Base-by-base conservation (phyloP, 2,329 filamentous ascomycete genomes). In the Clarireedia sp. region DNA sequence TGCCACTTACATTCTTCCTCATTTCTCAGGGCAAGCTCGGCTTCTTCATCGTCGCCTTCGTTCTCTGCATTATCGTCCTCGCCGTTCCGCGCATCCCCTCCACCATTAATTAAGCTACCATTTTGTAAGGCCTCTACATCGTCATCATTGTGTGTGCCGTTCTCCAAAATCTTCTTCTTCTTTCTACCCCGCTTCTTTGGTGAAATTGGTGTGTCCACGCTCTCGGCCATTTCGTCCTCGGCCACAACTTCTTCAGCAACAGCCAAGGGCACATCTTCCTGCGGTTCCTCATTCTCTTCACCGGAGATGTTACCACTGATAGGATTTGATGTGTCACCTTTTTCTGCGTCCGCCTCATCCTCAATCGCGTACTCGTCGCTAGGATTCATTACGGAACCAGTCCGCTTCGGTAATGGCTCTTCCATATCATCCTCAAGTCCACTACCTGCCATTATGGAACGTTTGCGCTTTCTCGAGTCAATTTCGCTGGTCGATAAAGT, bases 1-100 rank as follows among this genome's bases (percentile, higher is more conserved):
- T 26, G 47, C 10, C 54, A 65, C 79, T 70, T 78, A 81, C 83
- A 68, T 66, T 85, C 82, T 79, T 88, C 85, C 57, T 83, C 80
- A 58, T 84, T 83, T 53, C 71, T 82, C 50, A 79, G 75, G 19
- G 75, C 77, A 48, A 74, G 76, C 60, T 85, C 82, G 2, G 75
- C 74, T 60, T 85, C 82, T 60, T 54, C 52, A 58, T 82, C 81
- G 59, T 82, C 79, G 54, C 75, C 73, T 62, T 83, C 81, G 62
- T 74, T 73, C 55, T 83, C 79, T 47, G 68, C 73, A 40, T 73
- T 73, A 21, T 80, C 78, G 38, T 83, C 79, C 19, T 77, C 71
- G 21, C 69, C 67, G 49, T 78, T 74, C 44, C 74, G 75, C 21
- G 51, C 59, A 48, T 65, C 64, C 38, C 64, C 60, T 14, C 67